Percentiles rank a stretch among this genome's conserved stretches.
These are phyloP conservation scores for Chamaenerion angustifolium DNA, from an alignment of 345 rosid genomes.

Conservation along the genomic window DNA sequence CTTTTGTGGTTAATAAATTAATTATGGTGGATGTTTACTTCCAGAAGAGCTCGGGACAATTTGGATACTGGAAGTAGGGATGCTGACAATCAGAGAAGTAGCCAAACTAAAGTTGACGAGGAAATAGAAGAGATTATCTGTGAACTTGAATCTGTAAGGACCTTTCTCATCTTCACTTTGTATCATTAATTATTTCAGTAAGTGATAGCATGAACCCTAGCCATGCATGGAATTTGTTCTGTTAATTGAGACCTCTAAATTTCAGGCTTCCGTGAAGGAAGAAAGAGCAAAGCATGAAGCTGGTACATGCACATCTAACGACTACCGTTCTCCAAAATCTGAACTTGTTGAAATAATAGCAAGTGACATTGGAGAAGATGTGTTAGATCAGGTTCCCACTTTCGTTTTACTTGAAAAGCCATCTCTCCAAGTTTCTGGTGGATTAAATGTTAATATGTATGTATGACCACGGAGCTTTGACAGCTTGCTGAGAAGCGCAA, in stretches of 20 bases:
- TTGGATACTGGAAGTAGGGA: constrained; percentile 36
- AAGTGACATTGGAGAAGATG: constrained; percentile 43
- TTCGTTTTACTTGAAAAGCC: constrained; percentile 47
- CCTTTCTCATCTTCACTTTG: background rate
- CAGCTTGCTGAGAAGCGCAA: constrained; percentile 16
- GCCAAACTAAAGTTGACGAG: constrained; percentile 32
- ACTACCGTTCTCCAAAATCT: constrained; percentile 27
- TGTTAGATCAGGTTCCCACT: constrained; percentile 77
- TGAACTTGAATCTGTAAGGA: constrained; percentile 29
- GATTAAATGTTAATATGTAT: constrained; percentile 14
- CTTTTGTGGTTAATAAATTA: too few species aligned
- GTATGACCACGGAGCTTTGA: constrained; percentile 22
- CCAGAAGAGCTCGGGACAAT: constrained; percentile 53
- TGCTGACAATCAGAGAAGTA: constrained; percentile 38
- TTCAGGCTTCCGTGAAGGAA: constrained; percentile 37
- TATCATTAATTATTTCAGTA: too few species aligned
- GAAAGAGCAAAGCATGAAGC: constrained; percentile 22
- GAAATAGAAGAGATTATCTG: constrained; percentile 27
- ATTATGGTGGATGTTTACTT: constrained; percentile 1
- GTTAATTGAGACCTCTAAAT: constrained; percentile 9
- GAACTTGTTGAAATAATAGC: constrained; percentile 31
- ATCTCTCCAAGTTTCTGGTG: constrained; percentile 24
- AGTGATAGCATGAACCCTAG: too few species aligned
- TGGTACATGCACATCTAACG: constrained; percentile 27
- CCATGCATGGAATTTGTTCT: background rate